These are phyloP conservation scores for Oryza glumipatula DNA, from an alignment of 176 grass and related monocot species.

Conservation along the genomic window DNA sequence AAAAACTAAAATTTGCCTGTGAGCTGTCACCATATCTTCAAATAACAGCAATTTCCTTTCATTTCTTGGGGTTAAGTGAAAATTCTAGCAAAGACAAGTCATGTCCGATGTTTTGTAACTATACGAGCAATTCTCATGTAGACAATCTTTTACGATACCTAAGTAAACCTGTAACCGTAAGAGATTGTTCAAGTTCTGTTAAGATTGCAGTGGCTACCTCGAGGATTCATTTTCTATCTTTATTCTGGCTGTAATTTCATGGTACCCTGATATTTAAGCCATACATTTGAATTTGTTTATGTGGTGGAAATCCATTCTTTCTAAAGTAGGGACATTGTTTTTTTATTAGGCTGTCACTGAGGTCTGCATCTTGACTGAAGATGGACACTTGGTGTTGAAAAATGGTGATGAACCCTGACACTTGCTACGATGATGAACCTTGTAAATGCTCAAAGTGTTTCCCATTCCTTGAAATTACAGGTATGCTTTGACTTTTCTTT, in stretches of 20 bases:
- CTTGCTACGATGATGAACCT: not conserved
- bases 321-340: not conserved
- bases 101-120: not conserved
- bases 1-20: not conserved
- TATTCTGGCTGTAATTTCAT: not conserved
- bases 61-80: not conserved
- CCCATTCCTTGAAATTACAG: conserved; percentile 8
- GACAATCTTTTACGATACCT: not conserved
- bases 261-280: not conserved
- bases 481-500: conserved; percentile 19
- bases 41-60: not conserved
- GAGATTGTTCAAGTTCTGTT: not conserved
- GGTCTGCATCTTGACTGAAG: conserved; percentile 49
- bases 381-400: conserved; percentile 49
- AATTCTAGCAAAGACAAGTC: not conserved
- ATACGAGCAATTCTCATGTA: not conserved
- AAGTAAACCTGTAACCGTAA: not conserved
- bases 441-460: conserved; percentile 42
- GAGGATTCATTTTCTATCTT: not conserved
- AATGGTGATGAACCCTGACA: conserved; percentile 60
- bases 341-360: conserved; percentile 47
- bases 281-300: conserved; percentile 21
- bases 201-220: not conserved
- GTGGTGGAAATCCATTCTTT: not conserved
- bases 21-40: not conserved